Base-by-base conservation (phyloP, 2,329 filamentous ascomycete species). In the Fusarium humuli region DNA sequence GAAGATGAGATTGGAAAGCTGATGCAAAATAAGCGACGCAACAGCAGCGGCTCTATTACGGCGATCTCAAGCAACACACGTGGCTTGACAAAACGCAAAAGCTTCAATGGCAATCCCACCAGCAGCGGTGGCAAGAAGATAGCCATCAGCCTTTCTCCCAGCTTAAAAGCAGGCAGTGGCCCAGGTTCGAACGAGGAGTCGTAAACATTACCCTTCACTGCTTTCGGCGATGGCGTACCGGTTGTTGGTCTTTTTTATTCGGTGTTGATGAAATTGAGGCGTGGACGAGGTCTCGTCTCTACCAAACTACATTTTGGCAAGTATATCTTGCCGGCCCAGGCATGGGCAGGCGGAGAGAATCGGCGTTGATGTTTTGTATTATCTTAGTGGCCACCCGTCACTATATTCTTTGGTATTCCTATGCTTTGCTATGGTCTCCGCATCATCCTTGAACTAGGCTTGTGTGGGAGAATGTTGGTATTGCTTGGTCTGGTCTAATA, bases 1-100 rank as follows among this genome's bases (percentile, higher is more conserved):
- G 94, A 97, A 59, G 94, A 98, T 70, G 93, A 95, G 76, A 82
- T 98, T n/a, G 90, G 90, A 57, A 97, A 96, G 80, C 85, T 98
- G 73, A 89, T 93, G 70, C 83, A 87, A 50, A 84, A 83, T 75
- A 91, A 90, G 76, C 85, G 89, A 42, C 86, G 89, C 40, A 90
- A 87, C 73, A 89, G 86, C 77, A 84, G 82, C 58, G 86, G 87
- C 10, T 82, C 82, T 4, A 83, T 81, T 18, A 79, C 81, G 12
- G 84, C 81, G 45, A 68, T 78, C 5, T 78, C 81, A 22, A 69
- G 73, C 40, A 70, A 79, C 16, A 75, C 81, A n/a, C 79, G 79
- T 20, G 69, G 68, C 16, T 71, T 70, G 29, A 72, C 75, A 45
- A 76, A 78, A 64, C 78, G 81, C 18, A 78, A 84, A 76, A 81